phyloP scores from a whole-genome alignment of 805 yeast species.

The Metschnikowia lochheadii region DNA sequence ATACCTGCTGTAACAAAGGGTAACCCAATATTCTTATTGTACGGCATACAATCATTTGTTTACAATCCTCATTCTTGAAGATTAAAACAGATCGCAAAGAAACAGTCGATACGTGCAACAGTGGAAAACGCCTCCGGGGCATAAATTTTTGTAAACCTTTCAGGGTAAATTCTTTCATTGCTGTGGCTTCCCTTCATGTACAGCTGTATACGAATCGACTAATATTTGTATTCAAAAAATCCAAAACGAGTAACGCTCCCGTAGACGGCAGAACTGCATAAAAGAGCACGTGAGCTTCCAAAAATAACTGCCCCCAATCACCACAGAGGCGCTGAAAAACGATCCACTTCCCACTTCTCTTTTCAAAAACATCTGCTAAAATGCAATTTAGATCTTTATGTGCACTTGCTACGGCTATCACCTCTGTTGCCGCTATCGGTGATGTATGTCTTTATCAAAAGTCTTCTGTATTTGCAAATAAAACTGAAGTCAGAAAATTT shows the following conservation, averaged over 20 bases:
- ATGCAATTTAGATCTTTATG: constrained; percentile 42
- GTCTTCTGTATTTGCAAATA: neutral
- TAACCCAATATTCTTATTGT: neutral
- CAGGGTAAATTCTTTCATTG: neutral
- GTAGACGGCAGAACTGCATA: neutral
- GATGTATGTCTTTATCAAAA: constrained; percentile 32
- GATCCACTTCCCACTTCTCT: neutral
- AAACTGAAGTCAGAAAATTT: neutral
- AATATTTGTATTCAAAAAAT: neutral
- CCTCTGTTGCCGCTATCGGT: constrained; percentile 57
- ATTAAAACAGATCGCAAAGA: constrained; percentile 2
- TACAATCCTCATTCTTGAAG: neutral
- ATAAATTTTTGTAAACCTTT: neutral
- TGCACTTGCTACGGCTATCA: constrained; percentile 45
- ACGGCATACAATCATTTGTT: neutral
- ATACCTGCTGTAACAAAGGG: neutral
- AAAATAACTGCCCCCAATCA: constrained; percentile 7
- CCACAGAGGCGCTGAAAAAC: constrained; percentile 3
- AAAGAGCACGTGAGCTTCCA: constrained; percentile 5
- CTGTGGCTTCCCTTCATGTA: neutral
- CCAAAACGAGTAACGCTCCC: neutral
- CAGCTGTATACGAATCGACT: neutral
- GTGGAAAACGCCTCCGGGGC: neutral
- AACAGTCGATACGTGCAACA: neutral
- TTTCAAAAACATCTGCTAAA: neutral